Evolutionary conservation across 306 rosid genomes (phyloP).

Genomic region (Vigna radiata): DNA sequence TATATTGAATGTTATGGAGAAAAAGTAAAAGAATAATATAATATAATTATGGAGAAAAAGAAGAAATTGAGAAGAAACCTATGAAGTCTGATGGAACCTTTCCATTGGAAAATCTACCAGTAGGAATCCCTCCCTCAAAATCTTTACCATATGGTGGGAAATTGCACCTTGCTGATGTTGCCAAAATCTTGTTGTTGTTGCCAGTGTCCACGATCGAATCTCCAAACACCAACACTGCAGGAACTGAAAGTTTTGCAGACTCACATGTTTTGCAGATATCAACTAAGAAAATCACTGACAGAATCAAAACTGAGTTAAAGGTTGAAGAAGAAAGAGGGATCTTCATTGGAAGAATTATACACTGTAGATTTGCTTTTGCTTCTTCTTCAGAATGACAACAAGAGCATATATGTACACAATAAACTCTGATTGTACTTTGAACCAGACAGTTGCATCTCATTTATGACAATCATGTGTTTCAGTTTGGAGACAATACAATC

Average conservation of each 20-base stretch:
- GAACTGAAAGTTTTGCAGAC: conserved; percentile 37
- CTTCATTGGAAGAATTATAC: background rate
- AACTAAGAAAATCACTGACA: conserved; percentile 3
- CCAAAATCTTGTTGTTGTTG: conserved; percentile 57
- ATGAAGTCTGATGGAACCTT: conserved; percentile 49
- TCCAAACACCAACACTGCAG: conserved; percentile 69
- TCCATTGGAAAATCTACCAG: conserved; percentile 49
- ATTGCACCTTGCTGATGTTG: conserved; percentile 24
- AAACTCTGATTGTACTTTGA: no score
- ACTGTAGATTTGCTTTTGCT: background rate
- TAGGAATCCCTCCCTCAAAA: conserved; percentile 39
- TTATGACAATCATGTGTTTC: no score
- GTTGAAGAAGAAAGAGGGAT: conserved; percentile 11
- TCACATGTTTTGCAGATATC: conserved; percentile 17
- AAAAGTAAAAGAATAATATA: no score
- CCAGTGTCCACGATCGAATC: conserved; percentile 85
- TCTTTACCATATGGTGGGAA: conserved; percentile 49
- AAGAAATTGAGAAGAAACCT: background rate
- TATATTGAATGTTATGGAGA: no score
- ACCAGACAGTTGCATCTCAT: no score
- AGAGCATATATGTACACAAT: no score
- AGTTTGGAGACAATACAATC: no score
- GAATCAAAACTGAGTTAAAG: background rate
- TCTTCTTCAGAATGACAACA: background rate
- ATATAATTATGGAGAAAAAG: background rate